Percentiles rank a stretch among this genome's conserved stretches.
Evolutionary conservation across 352 stramenopile genomes (phyloP).

Genomic region (Phytopythium kandeliae): DNA sequence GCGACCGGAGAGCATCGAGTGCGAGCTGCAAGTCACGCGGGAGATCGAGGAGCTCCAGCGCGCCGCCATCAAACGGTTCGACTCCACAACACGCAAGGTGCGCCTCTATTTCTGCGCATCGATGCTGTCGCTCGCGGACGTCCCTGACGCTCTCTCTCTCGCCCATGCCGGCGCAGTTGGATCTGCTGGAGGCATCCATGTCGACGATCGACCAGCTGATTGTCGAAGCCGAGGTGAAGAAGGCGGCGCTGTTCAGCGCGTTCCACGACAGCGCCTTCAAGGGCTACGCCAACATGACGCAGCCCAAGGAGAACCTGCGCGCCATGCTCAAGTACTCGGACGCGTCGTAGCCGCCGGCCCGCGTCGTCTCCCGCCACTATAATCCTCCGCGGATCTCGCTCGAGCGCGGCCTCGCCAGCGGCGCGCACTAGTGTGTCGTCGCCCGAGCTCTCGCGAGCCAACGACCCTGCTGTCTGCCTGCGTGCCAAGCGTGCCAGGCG

Average conservation of each 20-base stretch:
- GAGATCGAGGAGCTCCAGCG: slow-evolving; percentile 42
- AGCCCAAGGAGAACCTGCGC: slow-evolving; percentile 66
- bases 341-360: slow-evolving; percentile 8
- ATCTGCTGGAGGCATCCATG: slow-evolving; percentile 62
- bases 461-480: too few relatives aligned
- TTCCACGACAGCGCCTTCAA: slow-evolving; percentile 78
- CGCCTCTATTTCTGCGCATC: neutral
- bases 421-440: neutral
- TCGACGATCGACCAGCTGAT: slow-evolving; percentile 54
- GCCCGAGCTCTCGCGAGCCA: too few relatives aligned
- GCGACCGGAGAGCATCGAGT: slow-evolving; percentile 15
- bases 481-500: too few relatives aligned
- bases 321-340: slow-evolving; percentile 29
- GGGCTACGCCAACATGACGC: slow-evolving; percentile 52
- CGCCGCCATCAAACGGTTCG: slow-evolving; percentile 34
- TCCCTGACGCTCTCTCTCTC: too few relatives aligned
- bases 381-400: neutral
- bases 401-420: neutral
- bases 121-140: too few relatives aligned
- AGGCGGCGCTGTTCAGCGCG: slow-evolving; percentile 54
- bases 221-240: slow-evolving; percentile 65
- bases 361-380: slow-evolving; percentile 1
- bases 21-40: slow-evolving; percentile 36
- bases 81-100: slow-evolving; percentile 39
- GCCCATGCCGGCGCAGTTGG: slow-evolving; percentile 18